Base-by-base conservation (phyloP, 495 filamentous ascomycete genomes). In the Aspergillus conjunctus region DNA sequence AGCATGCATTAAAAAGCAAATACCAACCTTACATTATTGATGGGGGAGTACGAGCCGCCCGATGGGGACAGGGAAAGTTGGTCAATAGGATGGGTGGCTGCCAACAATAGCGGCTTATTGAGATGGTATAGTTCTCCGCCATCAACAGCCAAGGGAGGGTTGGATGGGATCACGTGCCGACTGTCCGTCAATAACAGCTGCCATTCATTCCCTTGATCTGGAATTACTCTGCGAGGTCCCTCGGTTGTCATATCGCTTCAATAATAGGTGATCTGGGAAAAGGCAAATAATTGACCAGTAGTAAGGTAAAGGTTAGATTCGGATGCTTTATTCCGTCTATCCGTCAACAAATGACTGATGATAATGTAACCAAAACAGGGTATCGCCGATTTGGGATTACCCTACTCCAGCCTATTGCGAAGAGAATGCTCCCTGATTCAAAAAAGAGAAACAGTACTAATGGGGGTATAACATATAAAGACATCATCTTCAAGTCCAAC, bases 131-230 rank as follows among this genome's bases (percentile, higher is more conserved):
- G 66, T 68, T 68, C 66, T 68, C 10, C 4, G 7, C 10, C 51
- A 41, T 68, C 66, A 65, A 68, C 65, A 63, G 59, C n/a, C n/a
- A n/a, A n/a, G 49, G 39, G 60, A 61, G 48, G 56, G 56, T 18
- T 54, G 30, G 33, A 64, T 65, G 56, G 12, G 6, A 30, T 67
- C 61, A 67, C 59, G 59, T 67, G 61, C 37, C 15, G 37, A 8
- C 26, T 26, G 5, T 26, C 26, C 2, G 9, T 41, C 5, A 41
- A 41, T 41, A 41, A n/a, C 11, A 10, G 15, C 34, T 39, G 34
- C 34, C 34, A 39, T 39, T 39, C 34, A 39, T 39, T 15, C 3
- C 37, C 4, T n/a, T n/a, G 3, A n/a, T 11, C 12, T 14, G 11
- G 12, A n/a, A 11, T 12, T 41, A 41, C 15, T 37, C 34, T 41